These are phyloP conservation scores for Ogataea nitratoaversa DNA, from an alignment of 805 yeast genomes.

Conservation along the genomic window DNA sequence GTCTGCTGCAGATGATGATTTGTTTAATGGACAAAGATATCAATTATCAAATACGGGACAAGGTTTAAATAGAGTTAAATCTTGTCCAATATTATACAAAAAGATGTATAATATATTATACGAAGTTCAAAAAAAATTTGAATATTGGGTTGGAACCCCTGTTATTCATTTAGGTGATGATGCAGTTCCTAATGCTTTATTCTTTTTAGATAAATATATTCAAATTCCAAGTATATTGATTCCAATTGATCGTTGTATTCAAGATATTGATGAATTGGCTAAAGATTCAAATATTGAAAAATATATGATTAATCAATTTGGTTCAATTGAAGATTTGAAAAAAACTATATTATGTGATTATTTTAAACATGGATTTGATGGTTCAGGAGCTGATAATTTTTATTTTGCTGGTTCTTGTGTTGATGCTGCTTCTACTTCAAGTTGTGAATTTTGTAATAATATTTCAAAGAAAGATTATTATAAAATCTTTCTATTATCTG, in stretches of 20 bases:
- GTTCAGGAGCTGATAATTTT: slow-evolving; percentile 81
- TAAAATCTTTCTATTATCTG: slow-evolving; percentile 58
- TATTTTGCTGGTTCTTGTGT: slow-evolving; percentile 83
- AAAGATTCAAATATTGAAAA: slow-evolving; percentile 41
- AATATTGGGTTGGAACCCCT: slow-evolving; percentile 72
- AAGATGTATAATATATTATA: slow-evolving; percentile 66
- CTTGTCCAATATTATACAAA: slow-evolving; percentile 65
- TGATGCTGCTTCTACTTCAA: slow-evolving; percentile 75
- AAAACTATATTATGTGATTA: slow-evolving; percentile 45
- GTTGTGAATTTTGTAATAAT: slow-evolving; percentile 79
- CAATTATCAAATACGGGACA: slow-evolving; percentile 71
- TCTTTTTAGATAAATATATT: slow-evolving; percentile 73
- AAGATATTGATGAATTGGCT: slow-evolving; percentile 49
- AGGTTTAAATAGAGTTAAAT: slow-evolving; percentile 71
- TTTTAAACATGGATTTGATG: slow-evolving; percentile 62
- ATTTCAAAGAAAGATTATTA: slow-evolving; percentile 62
- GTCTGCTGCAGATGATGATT: slow-evolving; percentile 72
- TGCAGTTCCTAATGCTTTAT: slow-evolving; percentile 79
- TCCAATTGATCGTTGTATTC: slow-evolving; percentile 61
- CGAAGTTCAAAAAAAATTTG: slow-evolving; percentile 62
- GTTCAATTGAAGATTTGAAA: slow-evolving; percentile 49
- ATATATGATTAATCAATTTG: slow-evolving; percentile 58
- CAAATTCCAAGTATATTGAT: slow-evolving; percentile 76
- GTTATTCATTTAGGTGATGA: slow-evolving; percentile 81
- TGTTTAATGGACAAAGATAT: slow-evolving; percentile 54